Base-by-base conservation (phyloP, 306 rosid species). In the Mimosa bimucronata region DNA sequence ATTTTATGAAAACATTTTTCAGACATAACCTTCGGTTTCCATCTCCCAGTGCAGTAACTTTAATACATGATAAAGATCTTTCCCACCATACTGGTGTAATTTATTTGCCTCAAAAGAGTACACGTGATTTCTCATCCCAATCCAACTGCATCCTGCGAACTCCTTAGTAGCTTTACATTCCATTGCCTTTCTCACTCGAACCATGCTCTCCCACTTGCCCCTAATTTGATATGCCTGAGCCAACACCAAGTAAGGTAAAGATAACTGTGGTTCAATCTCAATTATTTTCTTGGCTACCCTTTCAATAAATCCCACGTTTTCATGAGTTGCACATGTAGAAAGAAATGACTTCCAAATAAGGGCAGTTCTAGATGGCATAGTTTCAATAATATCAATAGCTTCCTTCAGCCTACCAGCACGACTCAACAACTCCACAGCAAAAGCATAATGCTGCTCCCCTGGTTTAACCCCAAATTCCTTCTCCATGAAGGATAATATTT, bases 121-220 rank as follows among this genome's bases (percentile, higher is more conserved):
- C 42, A 88, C 85, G 69, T 81, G 26, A n/a, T 53, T 53, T 50
- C 18, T 88, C 71, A 88, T 81, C 85, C 90, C 94, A 69, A 53
- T 53, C 25, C 25, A n/a, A 53, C 60, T 53, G 84, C 87, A 84
- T 76, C 86, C 98, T 14, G 28, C 72, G 65, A 86, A 55, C 83
- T 81, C 83, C 45, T 82, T 85, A 50, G 75, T 41, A 25, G 79
- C 80, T 76, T 75, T 86, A 53, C 58, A 82, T 82, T 82, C 83
- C 85, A 79, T 71, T 66, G 87, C 88, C 70, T 88, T 89, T 72
- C 86, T 90, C 69, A 86, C 84, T 41, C 91, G 88, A 83, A 92
- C 82, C 73, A 82, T 73, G 76, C 93, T 88, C 88, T 94, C 97
- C 98, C 98, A 94, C 82, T 73, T 81, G 61, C 92, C 93, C 76